Evolutionary conservation across 2,329 filamentous ascomycete genomes (phyloP).

Genomic region (Akanthomyces dipterigenus): DNA sequence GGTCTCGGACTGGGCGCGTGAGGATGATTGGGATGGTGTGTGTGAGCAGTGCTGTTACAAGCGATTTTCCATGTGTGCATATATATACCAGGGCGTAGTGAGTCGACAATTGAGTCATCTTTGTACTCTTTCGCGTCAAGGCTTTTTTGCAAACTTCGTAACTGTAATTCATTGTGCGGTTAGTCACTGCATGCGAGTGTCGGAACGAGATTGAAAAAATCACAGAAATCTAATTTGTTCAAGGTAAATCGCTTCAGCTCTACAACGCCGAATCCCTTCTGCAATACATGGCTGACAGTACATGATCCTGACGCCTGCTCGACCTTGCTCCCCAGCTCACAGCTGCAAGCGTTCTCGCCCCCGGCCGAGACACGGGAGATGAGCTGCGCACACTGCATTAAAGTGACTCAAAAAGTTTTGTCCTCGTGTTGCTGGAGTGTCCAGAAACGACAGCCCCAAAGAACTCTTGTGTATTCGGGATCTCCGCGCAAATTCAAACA

Average conservation of each 20-base stretch:
- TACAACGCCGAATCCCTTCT: neutral
- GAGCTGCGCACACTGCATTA: neutral
- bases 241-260: neutral
- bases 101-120: neutral
- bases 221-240: constrained; percentile 8
- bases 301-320: neutral
- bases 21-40: no score
- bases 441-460: neutral
- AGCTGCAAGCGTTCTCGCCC: neutral
- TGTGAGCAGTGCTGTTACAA: neutral
- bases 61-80: constrained; percentile 1
- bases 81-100: neutral
- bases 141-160: neutral
- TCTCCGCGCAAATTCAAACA: neutral
- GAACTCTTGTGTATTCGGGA: neutral
- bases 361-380: neutral
- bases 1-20: constrained; percentile 43
- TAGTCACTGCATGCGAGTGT: neutral
- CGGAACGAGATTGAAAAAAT: neutral
- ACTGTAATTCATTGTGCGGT: neutral
- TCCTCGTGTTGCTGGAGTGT: neutral
- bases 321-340: neutral
- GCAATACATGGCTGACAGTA: neutral
- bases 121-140: neutral
- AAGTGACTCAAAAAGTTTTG: neutral